A percentile compares a stretch with the other conserved stretches of the same genome.
phyloP scores from a whole-genome alignment of 164 flowering plant species.

The Kalanchoe fedtschenkoi region DNA sequence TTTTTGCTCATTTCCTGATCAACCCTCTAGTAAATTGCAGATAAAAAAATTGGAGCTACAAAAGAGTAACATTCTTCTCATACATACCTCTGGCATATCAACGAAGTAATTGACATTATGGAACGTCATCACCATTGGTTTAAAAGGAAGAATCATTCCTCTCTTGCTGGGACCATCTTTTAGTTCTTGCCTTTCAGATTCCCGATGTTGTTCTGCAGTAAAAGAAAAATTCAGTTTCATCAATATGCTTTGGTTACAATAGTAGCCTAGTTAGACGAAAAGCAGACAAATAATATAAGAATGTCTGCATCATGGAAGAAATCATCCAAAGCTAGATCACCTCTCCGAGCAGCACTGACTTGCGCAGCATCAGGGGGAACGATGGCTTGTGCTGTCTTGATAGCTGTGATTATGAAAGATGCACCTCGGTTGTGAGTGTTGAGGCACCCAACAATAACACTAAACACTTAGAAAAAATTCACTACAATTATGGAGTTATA shows the following conservation, averaged over 20 bases:
- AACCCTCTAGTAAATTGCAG: neutral
- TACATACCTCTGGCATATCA: constrained; percentile 76
- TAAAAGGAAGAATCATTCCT: constrained; percentile 94
- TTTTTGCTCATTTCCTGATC: constrained; percentile 54
- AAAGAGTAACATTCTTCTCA: neutral
- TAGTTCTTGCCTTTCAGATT: neutral
- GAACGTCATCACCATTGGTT: constrained; percentile 75
- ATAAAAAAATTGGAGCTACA: neutral
- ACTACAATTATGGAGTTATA: neutral
- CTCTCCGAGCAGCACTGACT: constrained; percentile 16
- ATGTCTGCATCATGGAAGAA: neutral
- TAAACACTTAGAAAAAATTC: neutral
- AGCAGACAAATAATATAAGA: neutral
- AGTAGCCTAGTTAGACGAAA: too few relatives aligned
- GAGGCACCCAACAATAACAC: neutral
- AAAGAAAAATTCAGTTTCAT: too few relatives aligned
- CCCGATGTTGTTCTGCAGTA: constrained; percentile 20
- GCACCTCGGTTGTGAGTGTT: neutral
- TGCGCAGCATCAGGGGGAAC: constrained; percentile 22
- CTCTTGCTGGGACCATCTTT: constrained; percentile 19
- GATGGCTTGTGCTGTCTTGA: constrained; percentile 36
- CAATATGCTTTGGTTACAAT: neutral
- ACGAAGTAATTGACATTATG: constrained; percentile 78
- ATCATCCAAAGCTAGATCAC: constrained; percentile 12
- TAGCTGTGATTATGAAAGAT: constrained; percentile 28